Evolutionary conservation across 139 green algal species (phyloP).

Genomic region (Chlamydomonas asymmetrica): DNA sequence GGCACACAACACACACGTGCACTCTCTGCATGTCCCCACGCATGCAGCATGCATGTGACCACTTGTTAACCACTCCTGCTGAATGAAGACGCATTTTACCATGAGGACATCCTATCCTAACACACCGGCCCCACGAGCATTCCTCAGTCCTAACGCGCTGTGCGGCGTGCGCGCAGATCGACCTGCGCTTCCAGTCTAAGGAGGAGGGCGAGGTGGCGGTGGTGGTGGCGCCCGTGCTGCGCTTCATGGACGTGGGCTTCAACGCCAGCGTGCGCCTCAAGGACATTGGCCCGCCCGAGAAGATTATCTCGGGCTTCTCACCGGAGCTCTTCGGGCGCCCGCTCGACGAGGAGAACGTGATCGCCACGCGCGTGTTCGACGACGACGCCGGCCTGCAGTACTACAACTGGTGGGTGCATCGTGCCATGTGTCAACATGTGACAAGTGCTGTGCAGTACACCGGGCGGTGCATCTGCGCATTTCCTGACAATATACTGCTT

Average conservation of each 20-base stretch:
- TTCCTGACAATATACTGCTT: no score
- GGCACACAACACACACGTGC: no score
- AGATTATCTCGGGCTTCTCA: conserved; percentile 86
- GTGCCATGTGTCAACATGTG: no score
- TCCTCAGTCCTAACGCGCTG: no score
- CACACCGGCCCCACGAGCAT: no score
- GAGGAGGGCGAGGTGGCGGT: conserved; percentile 77
- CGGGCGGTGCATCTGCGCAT: no score
- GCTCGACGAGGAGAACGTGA: conserved; percentile 72
- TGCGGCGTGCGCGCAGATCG: conserved; percentile 64
- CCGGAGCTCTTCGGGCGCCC: conserved; percentile 85
- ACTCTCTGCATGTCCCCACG: no score
- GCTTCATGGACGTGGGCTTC: conserved; percentile 61
- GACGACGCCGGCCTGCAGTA: conserved; percentile 57
- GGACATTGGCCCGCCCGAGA: conserved; percentile 70
- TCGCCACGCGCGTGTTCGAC: conserved; percentile 40
- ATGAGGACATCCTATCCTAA: no score
- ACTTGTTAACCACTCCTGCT: no score
- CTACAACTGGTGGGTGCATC: conserved; percentile 67
- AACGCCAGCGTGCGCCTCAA: conserved; percentile 68
- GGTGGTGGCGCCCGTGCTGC: conserved; percentile 89
- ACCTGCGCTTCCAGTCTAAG: conserved; percentile 77
- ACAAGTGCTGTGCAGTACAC: no score
- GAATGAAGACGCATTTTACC: no score
- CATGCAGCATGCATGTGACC: no score